Conservation (phyloP, 2,329 filamentous ascomycete species). For the Cercospora beticola region DNA sequence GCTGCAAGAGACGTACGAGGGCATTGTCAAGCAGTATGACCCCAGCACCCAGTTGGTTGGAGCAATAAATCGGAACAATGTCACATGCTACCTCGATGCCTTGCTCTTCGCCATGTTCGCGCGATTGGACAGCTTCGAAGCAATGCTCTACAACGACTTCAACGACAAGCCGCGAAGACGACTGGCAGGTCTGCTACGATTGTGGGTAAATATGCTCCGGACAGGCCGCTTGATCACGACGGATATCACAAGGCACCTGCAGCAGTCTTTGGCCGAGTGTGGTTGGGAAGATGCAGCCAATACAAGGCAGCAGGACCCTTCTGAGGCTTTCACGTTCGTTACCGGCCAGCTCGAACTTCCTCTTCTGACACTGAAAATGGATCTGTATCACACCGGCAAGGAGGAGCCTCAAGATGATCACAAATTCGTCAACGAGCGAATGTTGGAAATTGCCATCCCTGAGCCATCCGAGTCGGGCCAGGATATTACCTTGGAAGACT, state of each 20-base stretch:
- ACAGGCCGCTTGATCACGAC: slow-evolving; percentile 80
- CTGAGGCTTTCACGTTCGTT: slow-evolving; percentile 93
- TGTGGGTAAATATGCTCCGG: slow-evolving; percentile 92
- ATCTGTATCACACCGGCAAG: slow-evolving; percentile 88
- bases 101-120: slow-evolving; percentile 96
- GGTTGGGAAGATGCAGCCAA: slow-evolving; percentile 81
- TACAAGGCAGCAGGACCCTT: slow-evolving; percentile 87
- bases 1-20: slow-evolving; percentile 77
- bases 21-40: slow-evolving; percentile 73
- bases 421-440: slow-evolving; percentile 87
- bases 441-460: slow-evolving; percentile 89
- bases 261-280: slow-evolving; percentile 77
- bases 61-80: slow-evolving; percentile 78
- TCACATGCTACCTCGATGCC: slow-evolving; percentile 94
- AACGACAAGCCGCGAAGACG: slow-evolving; percentile 70
- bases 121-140: slow-evolving; percentile 84
- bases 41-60: slow-evolving; percentile 72
- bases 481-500: slow-evolving; percentile 78
- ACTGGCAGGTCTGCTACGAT: slow-evolving; percentile 72
- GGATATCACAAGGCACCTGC: slow-evolving; percentile 80
- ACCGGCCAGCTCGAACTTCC: slow-evolving; percentile 86
- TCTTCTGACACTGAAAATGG: slow-evolving; percentile 85
- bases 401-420: slow-evolving; percentile 83
- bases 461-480: slow-evolving; percentile 62
- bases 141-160: slow-evolving; percentile 79